Conservation (phyloP, 805 yeast species). For the Lipomyces spencermartinsiae region DNA sequence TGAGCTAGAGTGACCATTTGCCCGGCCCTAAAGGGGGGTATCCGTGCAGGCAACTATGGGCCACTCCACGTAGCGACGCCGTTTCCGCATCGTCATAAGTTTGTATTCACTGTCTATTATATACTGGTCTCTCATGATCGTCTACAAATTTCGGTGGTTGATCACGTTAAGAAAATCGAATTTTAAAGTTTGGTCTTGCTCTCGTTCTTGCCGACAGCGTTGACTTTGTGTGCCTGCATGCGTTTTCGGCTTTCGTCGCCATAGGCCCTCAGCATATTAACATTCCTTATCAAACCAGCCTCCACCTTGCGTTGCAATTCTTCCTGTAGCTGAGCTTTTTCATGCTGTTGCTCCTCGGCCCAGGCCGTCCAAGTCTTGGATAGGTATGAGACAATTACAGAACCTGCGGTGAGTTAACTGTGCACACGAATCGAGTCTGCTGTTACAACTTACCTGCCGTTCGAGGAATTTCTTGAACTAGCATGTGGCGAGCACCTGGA, state of each 20-base stretch:
- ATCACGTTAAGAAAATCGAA: too few relatives aligned
- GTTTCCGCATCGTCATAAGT: too few relatives aligned
- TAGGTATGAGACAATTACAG: slow-evolving; percentile 14
- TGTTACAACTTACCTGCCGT: slow-evolving; percentile 21
- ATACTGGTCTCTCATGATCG: too few relatives aligned
- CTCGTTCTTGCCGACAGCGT: too few relatives aligned
- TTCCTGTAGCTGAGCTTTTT: neutral
- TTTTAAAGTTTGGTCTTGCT: too few relatives aligned
- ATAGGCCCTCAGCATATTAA: neutral
- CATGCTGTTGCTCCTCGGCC: neutral
- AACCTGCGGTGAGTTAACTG: slow-evolving; percentile 5
- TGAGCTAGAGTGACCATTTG: too few relatives aligned
- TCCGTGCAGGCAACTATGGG: too few relatives aligned
- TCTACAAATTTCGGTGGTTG: too few relatives aligned
- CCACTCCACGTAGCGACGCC: too few relatives aligned
- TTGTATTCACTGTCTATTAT: too few relatives aligned
- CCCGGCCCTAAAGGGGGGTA: too few relatives aligned
- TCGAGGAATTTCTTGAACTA: slow-evolving; percentile 33
- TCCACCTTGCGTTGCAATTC: neutral
- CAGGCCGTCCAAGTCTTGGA: slow-evolving; percentile 11
- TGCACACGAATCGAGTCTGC: neutral
- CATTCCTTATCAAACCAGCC: neutral
- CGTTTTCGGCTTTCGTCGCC: neutral
- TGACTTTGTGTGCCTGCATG: neutral
- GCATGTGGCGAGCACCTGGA: slow-evolving; percentile 35